These are phyloP conservation scores for Chimonanthus praecox DNA, from an alignment of 164 flowering plant genomes.

Conservation along the genomic window DNA sequence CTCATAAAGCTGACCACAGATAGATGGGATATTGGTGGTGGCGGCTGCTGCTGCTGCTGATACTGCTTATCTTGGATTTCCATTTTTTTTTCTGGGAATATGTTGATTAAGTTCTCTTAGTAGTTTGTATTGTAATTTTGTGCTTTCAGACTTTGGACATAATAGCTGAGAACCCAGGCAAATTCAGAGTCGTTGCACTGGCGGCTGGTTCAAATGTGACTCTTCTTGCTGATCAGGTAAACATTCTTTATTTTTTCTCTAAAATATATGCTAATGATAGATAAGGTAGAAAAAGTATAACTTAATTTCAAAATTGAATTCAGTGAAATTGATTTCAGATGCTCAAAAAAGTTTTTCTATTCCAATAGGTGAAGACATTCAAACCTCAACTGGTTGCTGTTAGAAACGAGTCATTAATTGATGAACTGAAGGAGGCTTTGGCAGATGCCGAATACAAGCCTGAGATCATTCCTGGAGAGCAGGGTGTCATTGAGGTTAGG, in stretches of 20 bases:
- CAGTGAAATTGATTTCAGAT: background rate
- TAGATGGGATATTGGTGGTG: no score
- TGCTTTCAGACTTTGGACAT: slow-evolving; percentile 83
- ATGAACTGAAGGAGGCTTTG: slow-evolving; percentile 85
- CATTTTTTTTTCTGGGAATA: no score
- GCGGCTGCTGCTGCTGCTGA: no score
- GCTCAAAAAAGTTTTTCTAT: background rate
- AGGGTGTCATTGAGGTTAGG: slow-evolving; percentile 80
- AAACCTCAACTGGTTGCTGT: slow-evolving; percentile 83
- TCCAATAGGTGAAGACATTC: slow-evolving; percentile 66
- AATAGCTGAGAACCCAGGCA: slow-evolving; percentile 92
- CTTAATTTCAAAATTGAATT: background rate
- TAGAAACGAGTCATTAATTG: slow-evolving; percentile 63
- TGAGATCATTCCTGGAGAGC: slow-evolving; percentile 92
- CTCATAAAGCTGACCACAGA: no score
- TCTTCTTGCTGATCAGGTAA: slow-evolving; percentile 97
- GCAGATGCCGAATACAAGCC: slow-evolving; percentile 76
- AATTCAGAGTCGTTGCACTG: slow-evolving; percentile 86
- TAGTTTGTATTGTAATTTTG: no score
- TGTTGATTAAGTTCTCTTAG: no score
- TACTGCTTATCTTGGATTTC: no score
- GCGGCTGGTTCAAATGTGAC: slow-evolving; percentile 99
- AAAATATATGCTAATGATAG: background rate
- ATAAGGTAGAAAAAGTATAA: background rate
- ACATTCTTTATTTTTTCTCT: background rate